phyloP scores from a whole-genome alignment of 768 basidiomycete genomes.

The Gelatoporia subvermispora region DNA sequence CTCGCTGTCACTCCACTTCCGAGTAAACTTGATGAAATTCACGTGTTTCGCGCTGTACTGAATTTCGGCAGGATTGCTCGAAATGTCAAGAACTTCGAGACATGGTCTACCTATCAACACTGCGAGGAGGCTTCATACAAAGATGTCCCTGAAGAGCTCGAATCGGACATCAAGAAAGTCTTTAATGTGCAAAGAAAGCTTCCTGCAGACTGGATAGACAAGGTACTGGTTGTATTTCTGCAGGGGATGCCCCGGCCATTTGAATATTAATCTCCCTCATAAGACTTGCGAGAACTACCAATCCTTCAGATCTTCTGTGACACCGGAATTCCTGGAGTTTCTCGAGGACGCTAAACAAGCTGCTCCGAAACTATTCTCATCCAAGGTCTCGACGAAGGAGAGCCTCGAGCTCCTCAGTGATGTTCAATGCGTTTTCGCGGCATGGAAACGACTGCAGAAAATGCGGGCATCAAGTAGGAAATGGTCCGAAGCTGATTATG shows the following conservation, averaged over 20 bases:
- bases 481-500: constrained; percentile 52
- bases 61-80: constrained; percentile 38
- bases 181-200: constrained; percentile 34
- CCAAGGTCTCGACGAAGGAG: constrained; percentile 13
- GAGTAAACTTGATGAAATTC: neutral
- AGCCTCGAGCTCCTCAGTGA: constrained; percentile 30
- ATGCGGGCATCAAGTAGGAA: constrained; percentile 44
- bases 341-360: constrained; percentile 26
- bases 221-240: constrained; percentile 23
- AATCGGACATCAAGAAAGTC: constrained; percentile 31
- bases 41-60: neutral
- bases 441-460: constrained; percentile 39
- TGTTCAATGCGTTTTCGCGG: constrained; percentile 35
- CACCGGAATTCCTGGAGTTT: constrained; percentile 28
- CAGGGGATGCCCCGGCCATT: neutral
- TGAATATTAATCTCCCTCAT: too few relatives aligned
- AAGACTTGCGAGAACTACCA: constrained; percentile 12
- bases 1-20: constrained; percentile 1
- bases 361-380: constrained; percentile 38
- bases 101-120: constrained; percentile 44
- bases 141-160: constrained; percentile 39
- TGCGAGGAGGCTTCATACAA: constrained; percentile 45
- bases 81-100: constrained; percentile 44
- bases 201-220: constrained; percentile 38
- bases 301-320: constrained; percentile 18